Conservation (phyloP, 495 filamentous ascomycete genomes). For the Podospora pseudocomata region DNA sequence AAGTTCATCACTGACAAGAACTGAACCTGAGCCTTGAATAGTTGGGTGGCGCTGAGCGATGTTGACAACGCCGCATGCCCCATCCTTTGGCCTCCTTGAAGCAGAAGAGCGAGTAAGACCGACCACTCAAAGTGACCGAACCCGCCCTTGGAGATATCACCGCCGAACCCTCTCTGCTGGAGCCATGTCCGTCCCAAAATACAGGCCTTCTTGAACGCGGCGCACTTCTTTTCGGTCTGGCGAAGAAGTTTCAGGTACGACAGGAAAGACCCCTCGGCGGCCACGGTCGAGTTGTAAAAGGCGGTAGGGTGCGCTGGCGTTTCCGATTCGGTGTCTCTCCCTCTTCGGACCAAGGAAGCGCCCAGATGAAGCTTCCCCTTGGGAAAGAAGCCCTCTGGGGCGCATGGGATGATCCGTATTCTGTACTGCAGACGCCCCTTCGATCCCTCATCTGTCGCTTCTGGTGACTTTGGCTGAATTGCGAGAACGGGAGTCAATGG, state of each 20-base stretch:
- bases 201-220: conserved; percentile 75
- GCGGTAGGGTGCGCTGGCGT: conserved; percentile 56
- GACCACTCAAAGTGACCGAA: conserved; percentile 95
- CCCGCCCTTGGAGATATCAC: conserved; percentile 66
- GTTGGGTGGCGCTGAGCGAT: conserved; percentile 84
- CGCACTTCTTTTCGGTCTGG: conserved; percentile 58
- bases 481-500: conserved; percentile 68
- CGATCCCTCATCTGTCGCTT: conserved; percentile 9
- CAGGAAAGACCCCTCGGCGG: conserved; percentile 68
- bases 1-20: conserved; percentile 73
- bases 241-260: conserved; percentile 71
- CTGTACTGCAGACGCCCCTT: conserved; percentile 43
- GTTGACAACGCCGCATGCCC: conserved; percentile 67
- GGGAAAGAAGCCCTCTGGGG: conserved; percentile 63
- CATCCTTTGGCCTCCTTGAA: conserved; percentile 68
- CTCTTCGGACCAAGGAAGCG: conserved; percentile 65
- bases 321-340: conserved; percentile 36
- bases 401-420: conserved; percentile 76
- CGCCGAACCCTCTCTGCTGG: conserved; percentile 75
- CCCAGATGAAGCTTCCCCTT: conserved; percentile 61
- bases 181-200: conserved; percentile 85
- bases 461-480: conserved; percentile 34
- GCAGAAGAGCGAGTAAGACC: conserved; percentile 68
- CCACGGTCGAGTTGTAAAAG: conserved; percentile 83
- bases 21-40: conserved; percentile 88